Evolutionary conservation across 345 rosid species (phyloP).

Genomic region (Gossypium australe): DNA sequence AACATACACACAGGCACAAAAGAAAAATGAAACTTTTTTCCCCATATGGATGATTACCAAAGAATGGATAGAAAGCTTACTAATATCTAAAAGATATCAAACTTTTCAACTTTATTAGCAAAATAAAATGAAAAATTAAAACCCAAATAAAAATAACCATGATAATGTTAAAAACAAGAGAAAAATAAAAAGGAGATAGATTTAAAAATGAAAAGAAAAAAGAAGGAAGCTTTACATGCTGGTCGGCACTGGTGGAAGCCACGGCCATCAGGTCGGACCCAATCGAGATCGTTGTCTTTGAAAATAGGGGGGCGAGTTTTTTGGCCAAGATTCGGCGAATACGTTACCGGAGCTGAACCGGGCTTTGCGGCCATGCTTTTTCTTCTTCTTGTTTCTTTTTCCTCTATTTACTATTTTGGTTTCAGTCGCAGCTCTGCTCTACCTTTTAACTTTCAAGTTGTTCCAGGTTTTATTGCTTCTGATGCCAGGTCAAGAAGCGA

Average conservation of each 20-base stretch:
- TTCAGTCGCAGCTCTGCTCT: not conserved
- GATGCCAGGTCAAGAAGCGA: not conserved
- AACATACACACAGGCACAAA: not conserved
- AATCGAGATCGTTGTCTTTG: conserved; percentile 54
- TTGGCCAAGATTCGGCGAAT: conserved; percentile 44
- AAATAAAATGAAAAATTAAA: not conserved
- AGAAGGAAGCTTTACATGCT: conserved; percentile 47
- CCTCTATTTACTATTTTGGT: not conserved
- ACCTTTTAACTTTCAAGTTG: not conserved
- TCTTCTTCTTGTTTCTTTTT: not conserved
- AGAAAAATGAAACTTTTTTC: not conserved
- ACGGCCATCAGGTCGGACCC: conserved; percentile 93
- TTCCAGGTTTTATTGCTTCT: conserved; percentile 3
- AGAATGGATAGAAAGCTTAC: not conserved
- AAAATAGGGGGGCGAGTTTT: conserved; percentile 43
- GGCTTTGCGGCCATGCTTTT: conserved; percentile 48
- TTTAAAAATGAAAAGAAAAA: not conserved
- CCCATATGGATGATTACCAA: not conserved
- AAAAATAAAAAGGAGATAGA: not conserved
- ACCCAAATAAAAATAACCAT: not conserved
- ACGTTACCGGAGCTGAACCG: conserved; percentile 51
- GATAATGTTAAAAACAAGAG: not conserved
- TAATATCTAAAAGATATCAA: not conserved
- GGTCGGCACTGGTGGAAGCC: conserved; percentile 88
- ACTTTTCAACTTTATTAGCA: not conserved